Conservation (phyloP, 306 rosid genomes). For the Inga oerstediana region DNA sequence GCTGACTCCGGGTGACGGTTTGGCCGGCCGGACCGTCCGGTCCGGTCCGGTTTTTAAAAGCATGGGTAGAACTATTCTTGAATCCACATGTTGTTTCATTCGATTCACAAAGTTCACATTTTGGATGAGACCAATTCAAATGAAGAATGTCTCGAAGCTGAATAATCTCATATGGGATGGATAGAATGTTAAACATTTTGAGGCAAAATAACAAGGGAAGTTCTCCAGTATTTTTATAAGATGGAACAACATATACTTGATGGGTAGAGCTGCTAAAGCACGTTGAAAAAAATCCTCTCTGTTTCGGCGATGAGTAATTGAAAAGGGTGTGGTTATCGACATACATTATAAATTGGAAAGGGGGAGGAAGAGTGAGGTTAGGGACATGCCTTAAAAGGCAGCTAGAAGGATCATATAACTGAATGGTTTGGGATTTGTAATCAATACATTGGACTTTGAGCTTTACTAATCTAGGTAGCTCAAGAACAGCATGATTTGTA, state of each 20-base stretch:
- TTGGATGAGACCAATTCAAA: conserved; percentile 28
- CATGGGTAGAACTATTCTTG: conserved; percentile 5
- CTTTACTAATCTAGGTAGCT: conserved; percentile 40
- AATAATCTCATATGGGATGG: background rate
- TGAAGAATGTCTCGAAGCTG: accelerated
- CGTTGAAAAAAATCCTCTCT: background rate
- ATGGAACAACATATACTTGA: background rate
- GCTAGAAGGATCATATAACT: conserved; percentile 6
- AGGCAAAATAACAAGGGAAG: conserved; percentile 17
- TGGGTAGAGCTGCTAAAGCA: conserved; percentile 17
- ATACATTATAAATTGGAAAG: background rate
- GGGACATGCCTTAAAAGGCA: conserved; percentile 22
- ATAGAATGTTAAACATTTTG: conserved; percentile 30
- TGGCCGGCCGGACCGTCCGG: too few species aligned
- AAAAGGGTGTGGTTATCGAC: background rate
- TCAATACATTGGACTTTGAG: conserved; percentile 26
- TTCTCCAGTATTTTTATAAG: background rate
- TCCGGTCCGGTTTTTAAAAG: too few species aligned
- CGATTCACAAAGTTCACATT: conserved; percentile 34
- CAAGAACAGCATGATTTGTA: conserved; percentile 17
- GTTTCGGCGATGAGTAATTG: conserved; percentile 28
- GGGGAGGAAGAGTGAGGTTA: conserved; percentile 27
- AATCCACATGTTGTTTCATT: conserved; percentile 31
- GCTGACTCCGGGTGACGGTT: too few species aligned
- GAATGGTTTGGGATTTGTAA: conserved; percentile 37